A percentile compares a stretch with the other conserved stretches of the same genome.
Conservation (phyloP, 164 flowering plant species). For the Magnolia kwangsiensis region DNA sequence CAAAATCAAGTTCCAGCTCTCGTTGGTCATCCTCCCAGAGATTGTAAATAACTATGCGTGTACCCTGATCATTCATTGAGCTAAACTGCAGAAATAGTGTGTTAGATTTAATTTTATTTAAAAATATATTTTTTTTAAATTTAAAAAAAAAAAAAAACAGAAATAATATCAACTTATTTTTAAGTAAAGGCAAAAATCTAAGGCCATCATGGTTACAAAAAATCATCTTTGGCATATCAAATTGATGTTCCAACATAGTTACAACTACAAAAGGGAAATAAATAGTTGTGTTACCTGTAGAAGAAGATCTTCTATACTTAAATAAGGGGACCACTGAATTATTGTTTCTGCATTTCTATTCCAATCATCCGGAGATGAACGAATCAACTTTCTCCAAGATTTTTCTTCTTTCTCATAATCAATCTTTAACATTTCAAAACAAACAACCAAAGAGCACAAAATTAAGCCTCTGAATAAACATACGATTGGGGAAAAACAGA, state of each 20-base stretch:
- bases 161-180: too few relatives aligned
- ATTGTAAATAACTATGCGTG: constrained; percentile 82
- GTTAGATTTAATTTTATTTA: too few relatives aligned
- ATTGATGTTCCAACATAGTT: too few relatives aligned
- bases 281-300: constrained; percentile 47
- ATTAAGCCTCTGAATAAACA: background rate
- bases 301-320: constrained; percentile 69
- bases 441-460: background rate
- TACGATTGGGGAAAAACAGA: background rate
- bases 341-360: constrained; percentile 63
- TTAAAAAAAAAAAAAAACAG: too few relatives aligned
- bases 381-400: constrained; percentile 48
- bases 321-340: constrained; percentile 84
- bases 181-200: too few relatives aligned
- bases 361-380: constrained; percentile 61
- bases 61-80: constrained; percentile 67
- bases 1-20: constrained; percentile 82
- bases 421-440: constrained; percentile 33
- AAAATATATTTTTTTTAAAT: too few relatives aligned
- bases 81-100: constrained; percentile 44
- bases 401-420: constrained; percentile 55
- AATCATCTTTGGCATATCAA: too few relatives aligned
- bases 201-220: too few relatives aligned
- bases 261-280: too few relatives aligned
- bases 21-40: constrained; percentile 96